Base-by-base conservation (phyloP, 1,284 basidiomycete species). In the Trichosporon sp. region DNA sequence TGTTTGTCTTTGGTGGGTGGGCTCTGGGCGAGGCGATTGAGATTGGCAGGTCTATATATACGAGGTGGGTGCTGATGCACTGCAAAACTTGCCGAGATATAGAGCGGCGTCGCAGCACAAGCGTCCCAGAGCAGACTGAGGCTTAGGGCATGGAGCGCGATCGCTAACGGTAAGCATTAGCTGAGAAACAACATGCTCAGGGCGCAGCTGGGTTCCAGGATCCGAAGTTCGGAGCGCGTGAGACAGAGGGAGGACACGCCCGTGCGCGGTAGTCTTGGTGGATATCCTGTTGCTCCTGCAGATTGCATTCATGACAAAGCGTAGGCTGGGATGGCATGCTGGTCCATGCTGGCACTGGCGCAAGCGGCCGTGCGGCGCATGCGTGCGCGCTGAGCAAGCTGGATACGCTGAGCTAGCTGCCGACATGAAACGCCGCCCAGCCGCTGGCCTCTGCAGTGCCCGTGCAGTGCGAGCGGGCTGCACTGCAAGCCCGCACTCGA, bases 41-140 rank as follows among this genome's bases (percentile, higher is more conserved):
- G 43, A 40, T 2, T 46, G 43, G 3, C 43, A 11, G 43, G 43
- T 46, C 43, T 46, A 46, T 46, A 46, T 46, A 46, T 46, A n/a
- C 43, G 11, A 46, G 43, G 14, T 8, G 43, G 8, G 43, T n/a
- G 43, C 16, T 46, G 43, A n/a, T 46, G 43, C 16, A 46, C 43
- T 46, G 43, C 43, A 46, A 46, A 46, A 46, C 43, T 46, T 46
- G 43, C 43, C 43, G 43, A 46, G 43, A 46, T 46, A 46, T 46
- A n/a, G 43, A 46, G 43, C 43, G n/a, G 43, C 43, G 43, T 40
- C 16, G 43, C 43, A 46, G 43, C 43, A 46, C 16, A 16, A 46
- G 43, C 16, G 43, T 46, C 43, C 11, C 26, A 26, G 26, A 26
- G 26, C 26, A 26, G 26, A 26, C 26, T 26, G 26, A 26, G 26